Conservation (phyloP, 176 grass and related monocot genomes). For the Hordeum marinum region DNA sequence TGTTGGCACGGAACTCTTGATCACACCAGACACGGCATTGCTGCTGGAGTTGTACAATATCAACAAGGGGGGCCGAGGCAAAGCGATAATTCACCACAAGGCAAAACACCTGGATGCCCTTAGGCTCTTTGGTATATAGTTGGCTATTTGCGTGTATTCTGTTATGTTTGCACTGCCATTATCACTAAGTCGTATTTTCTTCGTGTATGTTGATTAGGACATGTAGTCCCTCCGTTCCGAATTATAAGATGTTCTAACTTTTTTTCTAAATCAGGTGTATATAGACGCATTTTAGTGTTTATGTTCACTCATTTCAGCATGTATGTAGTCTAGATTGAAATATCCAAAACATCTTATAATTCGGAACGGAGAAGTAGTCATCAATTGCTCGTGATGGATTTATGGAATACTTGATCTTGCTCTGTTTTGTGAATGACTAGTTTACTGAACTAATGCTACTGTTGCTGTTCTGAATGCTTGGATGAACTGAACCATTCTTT, state of each 20-base stretch:
- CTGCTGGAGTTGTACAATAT: slow-evolving; percentile 67
- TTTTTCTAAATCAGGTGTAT: too few species aligned
- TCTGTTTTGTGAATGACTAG: neutral
- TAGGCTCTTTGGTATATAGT: slow-evolving; percentile 38
- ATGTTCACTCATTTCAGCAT: too few species aligned
- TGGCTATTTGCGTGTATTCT: slow-evolving; percentile 32
- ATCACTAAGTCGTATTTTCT: neutral
- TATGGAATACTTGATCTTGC: neutral
- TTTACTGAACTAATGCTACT: slow-evolving; percentile 1
- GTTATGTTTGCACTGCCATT: slow-evolving; percentile 11
- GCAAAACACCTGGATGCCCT: slow-evolving; percentile 63
- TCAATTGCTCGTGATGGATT: slow-evolving; percentile 15
- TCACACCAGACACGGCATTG: slow-evolving; percentile 51
- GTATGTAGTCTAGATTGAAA: too few species aligned
- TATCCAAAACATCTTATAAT: too few species aligned
- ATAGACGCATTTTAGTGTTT: too few species aligned
- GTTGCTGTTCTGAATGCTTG: slow-evolving; percentile 14
- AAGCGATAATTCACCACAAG: slow-evolving; percentile 89
- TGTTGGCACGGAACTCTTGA: slow-evolving; percentile 59
- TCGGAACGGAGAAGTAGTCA: neutral
- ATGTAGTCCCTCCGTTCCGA: neutral
- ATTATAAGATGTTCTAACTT: too few species aligned
- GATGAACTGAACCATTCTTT: slow-evolving; percentile 28
- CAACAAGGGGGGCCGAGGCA: slow-evolving; percentile 64
- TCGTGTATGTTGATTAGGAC: slow-evolving; percentile 15